Evolutionary conservation across 2,329 filamentous ascomycete species (phyloP), one percentile per base, ranked within the genome.

Genomic region (Capronia coronata): DNA sequence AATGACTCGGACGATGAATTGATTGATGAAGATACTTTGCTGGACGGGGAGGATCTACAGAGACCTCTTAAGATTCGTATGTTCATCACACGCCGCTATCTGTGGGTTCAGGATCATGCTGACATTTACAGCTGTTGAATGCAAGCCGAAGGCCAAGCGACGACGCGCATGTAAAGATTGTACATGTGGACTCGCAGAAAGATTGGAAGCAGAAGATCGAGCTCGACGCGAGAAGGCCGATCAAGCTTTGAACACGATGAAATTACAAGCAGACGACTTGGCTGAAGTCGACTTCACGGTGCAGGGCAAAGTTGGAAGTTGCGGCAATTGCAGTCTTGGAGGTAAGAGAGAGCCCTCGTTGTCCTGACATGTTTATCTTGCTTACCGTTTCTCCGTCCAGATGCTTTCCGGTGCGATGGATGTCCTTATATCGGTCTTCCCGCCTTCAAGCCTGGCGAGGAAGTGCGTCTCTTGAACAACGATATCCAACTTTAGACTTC

Each of bases 81-180:
- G 59, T 59, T 21, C 21, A 37, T 21, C 16, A 25, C 11, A n/a
- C 11, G 9, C 19, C 18, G 22, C n/a, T n/a, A n/a, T 29, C 22
- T 6, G 2, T 27, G 30, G 21, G 2, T 16, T 16, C 21, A 22
- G 25, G 2, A 16, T 21, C 21, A 27, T 13, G 46, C 70, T 64
- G 52, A 59, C 51, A 39, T 34, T 29, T 21, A 14, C 57, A 87
- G 90, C 93, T 45, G 79, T 84, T 21, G 87, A 94, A 65, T 98
- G 93, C 68, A 81, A 83, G 51, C 90, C 91, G 41, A 87, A 93
- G 70, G 77, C 83, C 38, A 94, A 94, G 74, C 83, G 91, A 60
- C 84, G 91, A 48, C 83, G 90, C 55, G 89, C 93, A 50, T 98
- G 93, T 76, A 97, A 98, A 71, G 93, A 98, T 73, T 98, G 93